Percentiles rank a stretch among this genome's conserved stretches.
Conservation (phyloP, 1,139 yeast species). For the Meyerozyma guilliermondii region DNA sequence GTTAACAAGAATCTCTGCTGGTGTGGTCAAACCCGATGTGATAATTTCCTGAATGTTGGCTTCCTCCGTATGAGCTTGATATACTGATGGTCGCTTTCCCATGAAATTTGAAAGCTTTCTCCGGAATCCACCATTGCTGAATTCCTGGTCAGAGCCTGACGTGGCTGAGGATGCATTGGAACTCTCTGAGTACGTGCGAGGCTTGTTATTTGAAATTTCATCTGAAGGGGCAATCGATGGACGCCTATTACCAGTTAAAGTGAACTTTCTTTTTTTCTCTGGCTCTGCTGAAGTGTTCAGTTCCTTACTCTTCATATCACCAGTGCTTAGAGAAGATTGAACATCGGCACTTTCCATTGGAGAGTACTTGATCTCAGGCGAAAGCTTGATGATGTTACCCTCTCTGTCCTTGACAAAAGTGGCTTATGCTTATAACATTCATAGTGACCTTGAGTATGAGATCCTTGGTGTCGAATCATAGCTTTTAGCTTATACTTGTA, state of each 20-base stretch:
- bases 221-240: conserved; percentile 8
- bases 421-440: conserved; percentile 77
- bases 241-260: conserved; percentile 12
- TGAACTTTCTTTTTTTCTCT: conserved; percentile 10
- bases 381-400: conserved; percentile 42
- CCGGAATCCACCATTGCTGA: conserved; percentile 22
- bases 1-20: conserved; percentile 39
- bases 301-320: neutral
- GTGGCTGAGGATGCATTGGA: neutral
- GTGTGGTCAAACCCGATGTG: conserved; percentile 38
- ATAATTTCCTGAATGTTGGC: conserved; percentile 36
- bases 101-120: conserved; percentile 34
- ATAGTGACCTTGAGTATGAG: conserved; percentile 88
- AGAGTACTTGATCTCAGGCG: conserved; percentile 40
- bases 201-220: neutral
- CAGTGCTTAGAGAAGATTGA: too few species aligned
- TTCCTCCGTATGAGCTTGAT: conserved; percentile 35
- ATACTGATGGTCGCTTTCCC: conserved; percentile 42
- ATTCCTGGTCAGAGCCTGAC: conserved; percentile 1
- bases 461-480: conserved; percentile 78
- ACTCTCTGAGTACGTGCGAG: neutral
- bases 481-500: conserved; percentile 62
- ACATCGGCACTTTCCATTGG: conserved; percentile 7
- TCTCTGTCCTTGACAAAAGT: conserved; percentile 45
- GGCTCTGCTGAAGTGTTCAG: neutral